Conservation (phyloP, 352 stramenopile species). For the Pythium sukuiense region DNA sequence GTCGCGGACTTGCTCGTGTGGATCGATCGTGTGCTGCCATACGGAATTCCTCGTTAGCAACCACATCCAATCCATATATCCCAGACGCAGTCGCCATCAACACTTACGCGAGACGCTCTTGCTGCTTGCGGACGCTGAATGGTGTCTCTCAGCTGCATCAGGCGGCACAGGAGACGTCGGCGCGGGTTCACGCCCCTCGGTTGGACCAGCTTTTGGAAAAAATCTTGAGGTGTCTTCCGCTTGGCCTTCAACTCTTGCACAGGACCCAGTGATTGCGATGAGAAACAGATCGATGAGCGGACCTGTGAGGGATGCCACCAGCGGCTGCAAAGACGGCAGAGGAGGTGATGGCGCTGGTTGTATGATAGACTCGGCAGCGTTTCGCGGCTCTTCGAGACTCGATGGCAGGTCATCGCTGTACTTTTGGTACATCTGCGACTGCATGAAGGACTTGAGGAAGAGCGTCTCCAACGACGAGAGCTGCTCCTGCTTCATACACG, state of each 20-base stretch:
- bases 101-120: neutral
- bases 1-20: neutral
- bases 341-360: neutral
- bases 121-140: neutral
- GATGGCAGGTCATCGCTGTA: constrained; percentile 23
- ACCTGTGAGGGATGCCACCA: constrained; percentile 5
- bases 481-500: constrained; percentile 32
- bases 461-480: constrained; percentile 27
- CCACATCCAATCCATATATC: neutral
- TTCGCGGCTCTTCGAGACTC: neutral
- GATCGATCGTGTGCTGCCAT: neutral
- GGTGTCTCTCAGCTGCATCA: neutral
- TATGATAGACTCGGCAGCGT: neutral
- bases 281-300: constrained; percentile 10
- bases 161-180: neutral
- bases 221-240: neutral
- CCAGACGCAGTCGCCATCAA: neutral
- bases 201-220: neutral
- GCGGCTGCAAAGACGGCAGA: neutral
- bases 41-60: neutral
- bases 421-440: constrained; percentile 34
- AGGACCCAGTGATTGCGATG: constrained; percentile 10
- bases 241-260: neutral
- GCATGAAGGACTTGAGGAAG: constrained; percentile 32
- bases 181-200: neutral